Evolutionary conservation across 176 grass and related monocot species (phyloP).

Genomic region (Avena atlantica): DNA sequence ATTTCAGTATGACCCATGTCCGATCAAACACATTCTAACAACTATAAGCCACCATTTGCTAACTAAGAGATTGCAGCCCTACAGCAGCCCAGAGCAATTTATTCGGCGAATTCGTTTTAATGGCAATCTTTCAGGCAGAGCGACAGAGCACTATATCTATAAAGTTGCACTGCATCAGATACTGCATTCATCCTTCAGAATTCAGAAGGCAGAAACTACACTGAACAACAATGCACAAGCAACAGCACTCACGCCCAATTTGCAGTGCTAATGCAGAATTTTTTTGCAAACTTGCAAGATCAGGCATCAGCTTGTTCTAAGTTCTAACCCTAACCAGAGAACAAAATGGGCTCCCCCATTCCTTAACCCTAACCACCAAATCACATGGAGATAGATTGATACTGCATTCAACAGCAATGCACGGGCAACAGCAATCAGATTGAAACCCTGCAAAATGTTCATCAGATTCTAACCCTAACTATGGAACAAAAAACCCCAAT

Average conservation of each 20-base stretch:
- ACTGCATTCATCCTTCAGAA: neutral
- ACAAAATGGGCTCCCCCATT: neutral
- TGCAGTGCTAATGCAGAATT: neutral
- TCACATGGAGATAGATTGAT: neutral
- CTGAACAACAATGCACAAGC: neutral
- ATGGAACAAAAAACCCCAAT: neutral
- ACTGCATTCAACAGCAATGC: neutral
- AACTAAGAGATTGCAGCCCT: neutral
- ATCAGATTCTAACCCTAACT: neutral
- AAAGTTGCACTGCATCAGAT: neutral
- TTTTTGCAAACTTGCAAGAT: neutral
- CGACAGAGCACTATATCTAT: neutral
- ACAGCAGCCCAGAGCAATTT: slow-evolving; percentile 1
- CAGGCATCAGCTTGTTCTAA: neutral
- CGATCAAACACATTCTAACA: neutral
- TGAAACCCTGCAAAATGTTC: neutral
- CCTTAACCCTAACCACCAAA: slow-evolving; percentile 3
- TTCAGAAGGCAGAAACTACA: neutral
- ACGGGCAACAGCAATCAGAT: neutral
- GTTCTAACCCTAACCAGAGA: neutral
- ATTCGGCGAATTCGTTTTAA: neutral
- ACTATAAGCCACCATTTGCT: neutral
- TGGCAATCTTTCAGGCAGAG: neutral
- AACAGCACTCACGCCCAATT: neutral
- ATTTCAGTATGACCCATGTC: neutral